Evolutionary conservation across 2,329 filamentous ascomycete species (phyloP).

Genomic region (Thielaviopsis euricoi): DNA sequence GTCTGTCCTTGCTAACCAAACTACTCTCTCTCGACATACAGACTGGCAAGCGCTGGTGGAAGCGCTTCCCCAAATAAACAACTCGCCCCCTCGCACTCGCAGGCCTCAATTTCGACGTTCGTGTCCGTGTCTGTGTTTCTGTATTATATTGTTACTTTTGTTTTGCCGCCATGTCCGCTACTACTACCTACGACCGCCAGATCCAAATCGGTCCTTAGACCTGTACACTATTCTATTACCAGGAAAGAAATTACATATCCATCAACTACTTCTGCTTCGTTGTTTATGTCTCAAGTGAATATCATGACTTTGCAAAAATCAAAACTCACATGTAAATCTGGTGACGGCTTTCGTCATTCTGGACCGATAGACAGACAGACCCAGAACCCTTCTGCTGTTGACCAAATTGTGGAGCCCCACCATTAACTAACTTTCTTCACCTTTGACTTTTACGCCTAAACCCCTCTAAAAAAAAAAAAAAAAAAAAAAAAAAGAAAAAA

Average conservation of each 20-base stretch:
- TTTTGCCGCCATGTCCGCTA: constrained; percentile 4
- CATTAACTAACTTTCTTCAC: neutral
- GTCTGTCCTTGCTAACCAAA: neutral
- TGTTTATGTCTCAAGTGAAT: no score
- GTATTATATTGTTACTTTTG: constrained; percentile 9
- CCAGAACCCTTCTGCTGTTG: no score
- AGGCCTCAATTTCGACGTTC: neutral
- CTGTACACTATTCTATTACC: constrained; percentile 7
- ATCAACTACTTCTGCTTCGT: no score
- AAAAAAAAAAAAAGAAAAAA: no score
- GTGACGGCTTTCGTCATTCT: no score
- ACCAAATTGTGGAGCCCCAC: constrained; percentile 6
- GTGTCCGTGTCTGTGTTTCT: constrained; percentile 1
- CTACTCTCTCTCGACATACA: constrained; percentile 4
- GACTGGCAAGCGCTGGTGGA: constrained; percentile 12
- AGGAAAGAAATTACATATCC: constrained; percentile 6
- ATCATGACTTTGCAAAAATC: neutral
- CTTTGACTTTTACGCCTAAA: neutral
- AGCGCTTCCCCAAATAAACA: constrained; percentile 34
- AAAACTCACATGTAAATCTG: no score
- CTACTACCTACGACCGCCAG: constrained; percentile 3
- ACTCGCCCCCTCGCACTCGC: neutral
- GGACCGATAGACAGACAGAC: no score
- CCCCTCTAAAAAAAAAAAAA: neutral
- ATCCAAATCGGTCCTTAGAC: constrained; percentile 3